Evolutionary conservation across 495 filamentous ascomycete genomes (phyloP).

Genomic region (Penicillium nucicola): DNA sequence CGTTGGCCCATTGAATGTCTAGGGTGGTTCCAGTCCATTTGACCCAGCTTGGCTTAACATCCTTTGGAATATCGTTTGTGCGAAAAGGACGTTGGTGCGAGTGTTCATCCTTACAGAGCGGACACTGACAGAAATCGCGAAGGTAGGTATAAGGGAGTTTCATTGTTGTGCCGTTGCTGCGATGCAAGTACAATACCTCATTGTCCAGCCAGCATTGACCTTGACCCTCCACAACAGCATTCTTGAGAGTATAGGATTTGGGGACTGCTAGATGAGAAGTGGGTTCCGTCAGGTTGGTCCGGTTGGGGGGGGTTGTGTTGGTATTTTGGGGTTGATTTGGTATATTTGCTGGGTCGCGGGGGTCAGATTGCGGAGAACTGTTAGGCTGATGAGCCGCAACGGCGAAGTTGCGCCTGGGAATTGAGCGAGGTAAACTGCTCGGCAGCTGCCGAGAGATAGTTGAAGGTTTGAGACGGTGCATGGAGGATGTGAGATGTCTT

Average conservation of each 20-base stretch:
- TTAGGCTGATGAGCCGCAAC: background rate
- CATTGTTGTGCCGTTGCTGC: background rate
- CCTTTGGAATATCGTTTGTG: conserved; percentile 62
- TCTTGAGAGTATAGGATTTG: no score
- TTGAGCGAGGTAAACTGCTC: background rate
- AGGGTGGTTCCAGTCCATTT: conserved; percentile 41
- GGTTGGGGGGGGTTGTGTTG: no score
- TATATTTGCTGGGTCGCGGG: background rate
- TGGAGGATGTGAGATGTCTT: background rate
- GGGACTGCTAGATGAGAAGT: no score
- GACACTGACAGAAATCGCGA: conserved; percentile 74
- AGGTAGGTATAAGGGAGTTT: conserved; percentile 50
- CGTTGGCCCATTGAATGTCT: conserved; percentile 58
- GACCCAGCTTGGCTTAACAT: conserved; percentile 40
- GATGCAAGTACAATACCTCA: conserved; percentile 3
- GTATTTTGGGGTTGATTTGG: no score
- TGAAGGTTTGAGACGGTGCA: conserved; percentile 9
- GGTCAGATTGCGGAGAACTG: background rate
- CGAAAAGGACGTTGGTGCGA: conserved; percentile 82
- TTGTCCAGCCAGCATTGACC: background rate
- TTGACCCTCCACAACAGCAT: no score
- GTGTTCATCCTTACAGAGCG: conserved; percentile 67
- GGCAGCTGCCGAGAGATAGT: conserved; percentile 3
- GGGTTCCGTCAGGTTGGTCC: no score
- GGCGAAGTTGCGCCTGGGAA: conserved; percentile 7